Base-by-base conservation (phyloP, 208 protist genomes). In the Leishmania mexicana region DNA sequence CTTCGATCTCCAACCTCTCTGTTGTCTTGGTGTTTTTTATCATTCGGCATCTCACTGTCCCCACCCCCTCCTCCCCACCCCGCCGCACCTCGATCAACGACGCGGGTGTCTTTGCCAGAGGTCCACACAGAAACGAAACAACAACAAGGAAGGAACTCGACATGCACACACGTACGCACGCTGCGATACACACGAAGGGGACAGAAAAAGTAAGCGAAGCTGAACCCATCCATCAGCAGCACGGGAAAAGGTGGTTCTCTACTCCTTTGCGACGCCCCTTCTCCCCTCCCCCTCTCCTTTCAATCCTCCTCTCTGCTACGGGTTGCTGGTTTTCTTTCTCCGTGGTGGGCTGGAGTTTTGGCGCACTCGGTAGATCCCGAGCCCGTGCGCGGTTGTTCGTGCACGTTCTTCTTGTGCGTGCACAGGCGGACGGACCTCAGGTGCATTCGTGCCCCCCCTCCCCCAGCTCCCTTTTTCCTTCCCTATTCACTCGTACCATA, bases 401-500 rank as follows among this genome's bases (percentile, higher is more conserved):
- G 58, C 31, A 13, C 28, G 57, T 17, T 28, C 58, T 64, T 64
- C 28, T 64, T 64, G 51, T 54, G 51, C 51, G 51, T 54, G 51
- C 51, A 21, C 51, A 54, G 51, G 51, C 17, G 17, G 51, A 21
- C 51, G 5, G 51, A 62, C 21, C 24, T 17, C 40, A 74, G 31
- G 15, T 3, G 24, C 45, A 5, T n/a, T 6, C 42, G 40, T 53
- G 68, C 68, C 19, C 19, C 19, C 68, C 19, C 68, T 17, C 38
- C 57, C 57, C 24, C 57, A 54, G n/a, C 13, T 77, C 51, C n/a
- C 75, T 53, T 65, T 68, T 58, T 28, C 76, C 21, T 49, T 68
- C 54, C 49, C 28, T 19, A 17, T 31, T 13, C 58, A 54, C n/a
- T 7, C 49, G 24, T 53, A 11, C 62, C 11, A 17, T 28, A 13